Base-by-base conservation (phyloP, 495 filamentous ascomycete species). In the Penicillium alfredii region DNA sequence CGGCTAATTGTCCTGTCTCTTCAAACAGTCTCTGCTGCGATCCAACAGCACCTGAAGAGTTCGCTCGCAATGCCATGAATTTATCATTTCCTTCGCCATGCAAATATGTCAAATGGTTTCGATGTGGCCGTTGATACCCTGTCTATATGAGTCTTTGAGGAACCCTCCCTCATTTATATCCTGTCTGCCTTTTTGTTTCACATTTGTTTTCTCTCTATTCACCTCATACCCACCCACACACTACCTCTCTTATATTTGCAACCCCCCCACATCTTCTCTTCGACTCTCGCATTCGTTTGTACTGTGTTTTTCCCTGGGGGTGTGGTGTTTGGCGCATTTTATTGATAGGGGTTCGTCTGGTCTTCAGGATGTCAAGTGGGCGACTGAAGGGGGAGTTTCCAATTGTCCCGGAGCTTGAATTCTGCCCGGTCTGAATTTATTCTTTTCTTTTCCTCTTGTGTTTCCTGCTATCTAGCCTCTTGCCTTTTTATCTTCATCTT, bases 41-140 rank as follows among this genome's bases (percentile, higher is more conserved):
- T 64, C 61, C 21, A 67, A 67, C 42, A 64, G 63, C 47, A 64
- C 59, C 40, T 67, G n/a, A n/a, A 50, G 49, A 42, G 22, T 35
- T 32, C 16, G 11, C 40, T 42, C 42, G n/a, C n/a, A n/a, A n/a
- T n/a, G n/a, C n/a, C n/a, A n/a, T n/a, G n/a, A n/a, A 45, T 48
- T 51, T 44, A 27, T 33, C 23, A 1, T 25, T 25, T 46, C 45
- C 26, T 16, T 22, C 20, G 31, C 38, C 44, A 35, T 38, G 49
- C 42, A 54, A 38, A 53, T 40, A 41, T 27, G 30, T 32, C 33
- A 37, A 23, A 44, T 48, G 47, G 37, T 49, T 42, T 46, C 25
- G 44, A 36, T 43, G 30, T 47, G 38, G 37, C 41, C 38, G 20
- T 48, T 51, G 51, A 57, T 57, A 55, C 51, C 53, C 53, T 57